Base-by-base conservation (phyloP, 2,329 filamentous ascomycete genomes). In the Nigrospora sphaerica region DNA sequence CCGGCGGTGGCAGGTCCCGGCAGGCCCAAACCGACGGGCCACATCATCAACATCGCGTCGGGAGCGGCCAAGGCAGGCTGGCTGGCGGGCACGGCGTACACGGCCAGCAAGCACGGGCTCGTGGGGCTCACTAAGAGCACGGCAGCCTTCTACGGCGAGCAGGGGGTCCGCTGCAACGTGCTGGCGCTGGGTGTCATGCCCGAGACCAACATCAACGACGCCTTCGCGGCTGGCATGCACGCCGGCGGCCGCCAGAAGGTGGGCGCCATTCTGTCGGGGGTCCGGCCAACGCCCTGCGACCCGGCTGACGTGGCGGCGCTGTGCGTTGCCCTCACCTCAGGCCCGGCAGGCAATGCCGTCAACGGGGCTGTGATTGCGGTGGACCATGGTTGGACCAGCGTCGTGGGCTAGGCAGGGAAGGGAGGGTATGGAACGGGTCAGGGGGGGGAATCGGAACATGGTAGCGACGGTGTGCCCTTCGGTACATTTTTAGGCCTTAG, bases 71-170 rank as follows among this genome's bases (percentile, higher is more conserved):
- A 41, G 14, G 35, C 50, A 12, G 51, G 48, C 39, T 42, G 47
- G 39, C 43, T 34, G n/a, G 53, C 55, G 6, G 73, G 74, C 14
- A 32, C 34, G 6, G 34, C 34, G 14, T 36, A 77, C 53, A 75
- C 71, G 1, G 66, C 69, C 3, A 70, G 66, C 58, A 78, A 80
- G 58, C 74, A 78, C 51, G 76, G 70, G 13, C 55, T 79, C 16
- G 53, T 76, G 4, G 76, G 72, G 1, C 57, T 80, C 47, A 80
- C 75, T 7, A 78, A 76, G 60, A 81, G 74, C 62, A 81, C 75
- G 14, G 77, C 77, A 1, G 68, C 70, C 0, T 75, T 68, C 55
- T 82, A 82, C 54, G 70, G 68, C 1, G 60, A 62, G 17, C 72
- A 74, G 57, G 76, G 76, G 19, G 75, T 82, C 49, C 67, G 70